Evolutionary conservation across 768 basidiomycete genomes (phyloP).

Genomic region (Suillus occidentalis): DNA sequence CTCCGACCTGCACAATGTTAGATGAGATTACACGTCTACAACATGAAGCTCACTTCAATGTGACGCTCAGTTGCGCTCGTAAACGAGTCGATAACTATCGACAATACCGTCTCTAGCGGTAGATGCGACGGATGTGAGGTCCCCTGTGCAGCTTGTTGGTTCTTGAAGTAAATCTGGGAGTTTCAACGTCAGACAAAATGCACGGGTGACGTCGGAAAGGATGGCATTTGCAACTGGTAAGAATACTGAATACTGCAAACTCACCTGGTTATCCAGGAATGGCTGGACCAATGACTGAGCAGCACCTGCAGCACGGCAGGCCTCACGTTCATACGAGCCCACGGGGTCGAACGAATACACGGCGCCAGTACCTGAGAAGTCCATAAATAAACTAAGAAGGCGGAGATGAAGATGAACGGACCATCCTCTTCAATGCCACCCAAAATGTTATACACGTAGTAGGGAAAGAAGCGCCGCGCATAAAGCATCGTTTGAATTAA

Average conservation of each 20-base stretch:
- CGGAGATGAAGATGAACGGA: slow-evolving; percentile 38
- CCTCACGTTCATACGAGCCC: slow-evolving; percentile 96
- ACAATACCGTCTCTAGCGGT: slow-evolving; percentile 75
- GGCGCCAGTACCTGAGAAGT: slow-evolving; percentile 76
- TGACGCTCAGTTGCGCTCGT: slow-evolving; percentile 97
- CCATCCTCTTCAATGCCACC: slow-evolving; percentile 97
- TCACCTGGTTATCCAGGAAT: slow-evolving; percentile 96
- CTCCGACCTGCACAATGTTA: slow-evolving; percentile 68
- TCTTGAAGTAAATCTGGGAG: slow-evolving; percentile 94
- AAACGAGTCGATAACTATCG: slow-evolving; percentile 93
- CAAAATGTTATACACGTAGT: slow-evolving; percentile 96
- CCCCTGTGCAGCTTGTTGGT: slow-evolving; percentile 77
- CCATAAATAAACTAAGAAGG: slow-evolving; percentile 9
- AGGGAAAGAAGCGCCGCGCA: slow-evolving; percentile 95
- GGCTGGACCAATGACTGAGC: slow-evolving; percentile 95
- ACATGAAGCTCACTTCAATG: slow-evolving; percentile 70
- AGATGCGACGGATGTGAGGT: slow-evolving; percentile 78
- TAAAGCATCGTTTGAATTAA: slow-evolving; percentile 99
- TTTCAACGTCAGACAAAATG: slow-evolving; percentile 22
- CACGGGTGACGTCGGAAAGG: slow-evolving; percentile 36
- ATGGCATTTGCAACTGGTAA: slow-evolving; percentile 37
- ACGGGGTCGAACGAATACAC: slow-evolving; percentile 99
- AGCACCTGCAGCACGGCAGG: slow-evolving; percentile 94
- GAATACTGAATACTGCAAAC: slow-evolving; percentile 26
- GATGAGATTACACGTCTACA: slow-evolving; percentile 10